Base-by-base conservation (phyloP, 2,329 filamentous ascomycete genomes). In the Penicillium sp. region DNA sequence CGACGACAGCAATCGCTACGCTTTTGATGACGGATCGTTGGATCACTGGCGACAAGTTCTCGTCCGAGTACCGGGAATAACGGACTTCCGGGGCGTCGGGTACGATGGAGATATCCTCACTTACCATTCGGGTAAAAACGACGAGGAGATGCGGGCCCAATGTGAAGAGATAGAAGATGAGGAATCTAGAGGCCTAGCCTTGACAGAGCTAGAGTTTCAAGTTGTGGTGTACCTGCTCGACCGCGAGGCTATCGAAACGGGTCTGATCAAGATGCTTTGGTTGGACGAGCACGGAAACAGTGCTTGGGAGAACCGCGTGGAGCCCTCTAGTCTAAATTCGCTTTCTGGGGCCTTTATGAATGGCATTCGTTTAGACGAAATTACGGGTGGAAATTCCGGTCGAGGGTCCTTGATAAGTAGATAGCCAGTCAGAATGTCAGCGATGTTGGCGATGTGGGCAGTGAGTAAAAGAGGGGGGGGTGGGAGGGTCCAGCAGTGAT, bases 1-100 rank as follows among this genome's bases (percentile, higher is more conserved):
- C 45, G 45, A 48, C 26, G 45, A 31, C 16, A 29, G 45, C 45
- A 48, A 31, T 48, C 26, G 26, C 27, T 48, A 48, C 27, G 45
- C 22, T 33, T 48, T 48, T 33, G 45, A 48, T 48, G 26, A 48
- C 42, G 42, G 42, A 24, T 44, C 42, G 42, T 44, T 26, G 21
- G 42, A 44, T 44, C 42, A 44, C 45, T 48, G 26, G 45, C 45
- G 45, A 48, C 22, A 48, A 48, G 45, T 48, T 48, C 45, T 48
- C 45, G 45, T 48, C 45, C 45, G 45, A 48, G 45, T 48, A 48
- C 45, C 45, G 26, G 45, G 45, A 48, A 48, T 48, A 29, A 48
- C 45, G 19, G 45, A 48, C 45, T 31, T 48, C 45, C 22, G 26
- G 45, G 45, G 45, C 45, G 7, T 48, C 45, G 22, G 6, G 45